Evolutionary conservation across 2,329 filamentous ascomycete genomes (phyloP).

Genomic region (Pestalotiopsis sp.): DNA sequence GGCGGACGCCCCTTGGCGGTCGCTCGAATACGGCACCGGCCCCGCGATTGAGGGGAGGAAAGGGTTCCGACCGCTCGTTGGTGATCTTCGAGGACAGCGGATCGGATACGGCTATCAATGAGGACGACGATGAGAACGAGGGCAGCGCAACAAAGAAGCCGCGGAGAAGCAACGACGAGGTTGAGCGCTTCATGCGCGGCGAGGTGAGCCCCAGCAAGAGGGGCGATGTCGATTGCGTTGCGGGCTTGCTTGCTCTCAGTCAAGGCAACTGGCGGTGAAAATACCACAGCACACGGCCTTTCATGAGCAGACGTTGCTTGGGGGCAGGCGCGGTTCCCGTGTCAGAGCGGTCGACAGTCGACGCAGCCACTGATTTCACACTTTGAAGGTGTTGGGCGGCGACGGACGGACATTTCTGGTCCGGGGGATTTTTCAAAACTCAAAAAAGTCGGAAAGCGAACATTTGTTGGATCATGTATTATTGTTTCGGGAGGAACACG

Average conservation of each 20-base stretch:
- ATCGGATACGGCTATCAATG: conserved; percentile 16
- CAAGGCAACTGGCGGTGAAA: conserved; percentile 84
- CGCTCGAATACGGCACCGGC: conserved; percentile 44
- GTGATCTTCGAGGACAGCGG: conserved; percentile 58
- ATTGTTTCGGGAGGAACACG: background rate
- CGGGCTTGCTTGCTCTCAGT: conserved; percentile 84
- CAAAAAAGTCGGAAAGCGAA: background rate
- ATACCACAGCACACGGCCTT: background rate
- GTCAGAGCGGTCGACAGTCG: background rate
- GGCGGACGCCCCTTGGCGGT: conserved; percentile 30
- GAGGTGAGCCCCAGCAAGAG: conserved; percentile 71
- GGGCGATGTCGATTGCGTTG: conserved; percentile 84
- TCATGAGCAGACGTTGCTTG: background rate
- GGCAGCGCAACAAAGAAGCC: conserved; percentile 2
- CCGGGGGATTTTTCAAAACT: background rate
- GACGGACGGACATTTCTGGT: background rate
- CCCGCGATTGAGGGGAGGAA: conserved; percentile 27
- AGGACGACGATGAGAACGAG: conserved; percentile 2
- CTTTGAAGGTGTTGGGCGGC: background rate
- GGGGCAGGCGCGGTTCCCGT: background rate
- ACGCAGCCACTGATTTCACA: background rate
- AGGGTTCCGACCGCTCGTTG: conserved; percentile 29
- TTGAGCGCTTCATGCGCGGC: conserved; percentile 73
- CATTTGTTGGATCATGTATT: background rate
- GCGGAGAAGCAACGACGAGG: conserved; percentile 55